Evolutionary conservation across 805 yeast genomes (phyloP), one percentile per base, ranked within the genome.

Genomic region (Wickerhamomyces canadensis): DNA sequence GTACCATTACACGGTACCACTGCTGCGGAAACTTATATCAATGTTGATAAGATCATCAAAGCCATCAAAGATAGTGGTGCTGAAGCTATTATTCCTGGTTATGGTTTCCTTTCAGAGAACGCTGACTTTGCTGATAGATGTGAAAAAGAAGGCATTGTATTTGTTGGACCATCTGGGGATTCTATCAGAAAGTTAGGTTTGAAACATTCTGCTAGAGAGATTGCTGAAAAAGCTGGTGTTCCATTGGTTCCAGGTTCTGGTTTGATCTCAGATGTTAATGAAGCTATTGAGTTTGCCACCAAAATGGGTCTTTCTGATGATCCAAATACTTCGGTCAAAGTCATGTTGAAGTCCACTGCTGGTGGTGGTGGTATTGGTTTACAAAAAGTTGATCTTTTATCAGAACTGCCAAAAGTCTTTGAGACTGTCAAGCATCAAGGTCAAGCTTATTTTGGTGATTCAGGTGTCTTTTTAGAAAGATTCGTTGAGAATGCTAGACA

Each of bases 301-400:
- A 65, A 74, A 51, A 67, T 91, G 35, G 84, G 74, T 40, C 31
- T 54, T 28, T 52, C 58, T 7, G 48, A 54, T 40, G 55, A 54
- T 38, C 57, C 57, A 25, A 57, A 50, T 32, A 56, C 55, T 27
- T 73, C 70, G 15, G 93, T 86, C 52, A 98, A 98, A 21, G 77
- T 91, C 24, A 91, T 91, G 98, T 85, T 93, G 35, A 91, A 91
- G 63, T 84, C 95, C 19, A 93, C 98, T 43, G 98, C 98, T 19
- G 98, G 98, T 58, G 98, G 98, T 55, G 98, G 98, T 62, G 98
- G 98, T 64, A 91, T 91, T 55, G 98, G 98, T 47, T 68, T 91
- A 50, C 97, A 91, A 61, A 84, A 88, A 57, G 97, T 89, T 41
- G 96, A 89, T 54, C 72, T 78, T 25, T 84, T 76, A 48, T 78